phyloP scores from a whole-genome alignment of 2,329 filamentous ascomycete genomes.

The Penicillium hordei region DNA sequence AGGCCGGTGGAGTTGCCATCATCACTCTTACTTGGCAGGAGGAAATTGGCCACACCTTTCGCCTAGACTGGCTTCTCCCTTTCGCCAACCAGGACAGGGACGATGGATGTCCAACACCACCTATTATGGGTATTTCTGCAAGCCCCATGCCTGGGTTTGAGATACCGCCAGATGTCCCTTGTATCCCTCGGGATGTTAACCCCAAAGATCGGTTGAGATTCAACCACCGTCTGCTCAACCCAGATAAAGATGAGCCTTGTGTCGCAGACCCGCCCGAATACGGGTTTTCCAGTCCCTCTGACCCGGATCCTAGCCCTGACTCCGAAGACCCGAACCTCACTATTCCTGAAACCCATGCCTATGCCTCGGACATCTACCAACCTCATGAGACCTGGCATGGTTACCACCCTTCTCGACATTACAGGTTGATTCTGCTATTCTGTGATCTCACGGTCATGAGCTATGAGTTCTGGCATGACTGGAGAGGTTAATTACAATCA shows the following conservation, averaged over 20 bases:
- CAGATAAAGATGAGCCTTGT: neutral
- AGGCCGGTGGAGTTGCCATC: constrained; percentile 57
- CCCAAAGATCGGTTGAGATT: constrained; percentile 21
- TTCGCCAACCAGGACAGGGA: constrained; percentile 50
- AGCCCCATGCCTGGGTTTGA: constrained; percentile 57
- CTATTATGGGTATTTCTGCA: constrained; percentile 57
- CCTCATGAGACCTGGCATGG: constrained; percentile 42
- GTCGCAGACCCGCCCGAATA: neutral
- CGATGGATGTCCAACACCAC: constrained; percentile 44
- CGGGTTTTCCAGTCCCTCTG: neutral
- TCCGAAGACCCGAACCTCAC: constrained; percentile 17
- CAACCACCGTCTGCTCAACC: constrained; percentile 17
- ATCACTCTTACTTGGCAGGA: constrained; percentile 51
- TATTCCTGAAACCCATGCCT: constrained; percentile 37
- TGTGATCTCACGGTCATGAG: constrained; percentile 57
- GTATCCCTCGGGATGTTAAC: constrained; percentile 29
- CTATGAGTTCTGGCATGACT: constrained; percentile 57
- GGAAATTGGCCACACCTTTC: constrained; percentile 46
- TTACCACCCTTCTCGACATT: constrained; percentile 44
- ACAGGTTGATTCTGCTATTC: constrained; percentile 58
- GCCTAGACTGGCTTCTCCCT: constrained; percentile 59
- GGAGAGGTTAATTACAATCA: constrained; percentile 24
- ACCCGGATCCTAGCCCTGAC: neutral
- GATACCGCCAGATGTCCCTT: constrained; percentile 35
- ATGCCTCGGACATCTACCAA: constrained; percentile 32